Conservation (phyloP, 139 green algal genomes). For the Ulvella scutata region DNA sequence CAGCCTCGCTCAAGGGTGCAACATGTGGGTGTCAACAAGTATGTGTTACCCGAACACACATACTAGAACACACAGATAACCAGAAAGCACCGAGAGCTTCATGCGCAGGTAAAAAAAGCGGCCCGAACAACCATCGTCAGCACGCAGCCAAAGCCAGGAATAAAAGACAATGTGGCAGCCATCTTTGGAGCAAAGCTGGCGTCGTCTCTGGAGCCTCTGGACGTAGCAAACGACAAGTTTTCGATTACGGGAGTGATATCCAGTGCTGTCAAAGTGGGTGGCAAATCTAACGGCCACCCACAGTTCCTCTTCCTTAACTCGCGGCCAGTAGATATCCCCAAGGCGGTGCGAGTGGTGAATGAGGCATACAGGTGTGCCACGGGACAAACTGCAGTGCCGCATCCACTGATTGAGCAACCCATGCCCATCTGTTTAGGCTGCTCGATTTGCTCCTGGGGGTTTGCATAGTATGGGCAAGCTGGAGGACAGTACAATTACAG, state of each 20-base stretch:
- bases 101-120: slow-evolving; percentile 14
- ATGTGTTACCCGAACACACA: too few species aligned
- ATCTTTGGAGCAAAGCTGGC: slow-evolving; percentile 67
- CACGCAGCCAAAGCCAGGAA: slow-evolving; percentile 21
- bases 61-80: too few species aligned
- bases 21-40: too few species aligned
- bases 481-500: too few species aligned
- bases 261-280: neutral
- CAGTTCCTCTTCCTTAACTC: slow-evolving; percentile 93
- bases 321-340: slow-evolving; percentile 78
- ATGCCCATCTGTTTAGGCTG: too few species aligned
- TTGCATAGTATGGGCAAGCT: too few species aligned
- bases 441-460: too few species aligned
- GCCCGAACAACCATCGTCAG: slow-evolving; percentile 41
- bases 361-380: slow-evolving; percentile 46
- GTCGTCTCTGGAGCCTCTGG: slow-evolving; percentile 38
- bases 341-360: slow-evolving; percentile 42
- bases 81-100: too few species aligned
- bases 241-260: slow-evolving; percentile 7
- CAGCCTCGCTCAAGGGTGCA: too few species aligned
- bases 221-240: slow-evolving; percentile 18
- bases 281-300: slow-evolving; percentile 15
- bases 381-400: too few species aligned
- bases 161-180: slow-evolving; percentile 54
- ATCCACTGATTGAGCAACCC: too few species aligned